Conservation (phyloP, 306 rosid species). For the Cicer yamashitae region DNA sequence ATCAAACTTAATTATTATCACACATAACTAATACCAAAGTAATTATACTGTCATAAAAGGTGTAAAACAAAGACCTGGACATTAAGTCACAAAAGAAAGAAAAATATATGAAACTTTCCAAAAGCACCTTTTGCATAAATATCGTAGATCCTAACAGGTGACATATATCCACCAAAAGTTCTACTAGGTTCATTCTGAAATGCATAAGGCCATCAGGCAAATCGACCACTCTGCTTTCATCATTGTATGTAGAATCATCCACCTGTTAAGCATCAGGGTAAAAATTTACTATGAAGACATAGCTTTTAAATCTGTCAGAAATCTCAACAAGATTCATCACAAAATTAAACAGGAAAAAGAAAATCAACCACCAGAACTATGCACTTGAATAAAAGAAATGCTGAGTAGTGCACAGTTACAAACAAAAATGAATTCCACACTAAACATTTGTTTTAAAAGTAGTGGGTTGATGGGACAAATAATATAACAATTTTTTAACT, state of each 20-base stretch:
- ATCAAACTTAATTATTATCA: constrained; percentile 30
- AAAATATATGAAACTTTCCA: constrained; percentile 27
- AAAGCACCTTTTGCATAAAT: constrained; percentile 79
- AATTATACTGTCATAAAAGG: constrained; percentile 35
- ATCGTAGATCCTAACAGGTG: constrained; percentile 79
- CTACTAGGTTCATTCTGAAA: constrained; percentile 85
- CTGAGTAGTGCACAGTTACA: constrained; percentile 1
- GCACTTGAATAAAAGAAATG: constrained; percentile 21
- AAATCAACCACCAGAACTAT: constrained; percentile 15
- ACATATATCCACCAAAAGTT: constrained; percentile 92
- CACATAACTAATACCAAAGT: constrained; percentile 12
- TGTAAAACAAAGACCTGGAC: constrained; percentile 22
- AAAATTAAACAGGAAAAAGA: constrained; percentile 21
- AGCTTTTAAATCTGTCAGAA: constrained; percentile 11
- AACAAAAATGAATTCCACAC: constrained; percentile 17
- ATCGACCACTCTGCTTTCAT: constrained; percentile 73
- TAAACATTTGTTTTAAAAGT: constrained; percentile 23
- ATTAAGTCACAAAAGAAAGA: constrained; percentile 18
- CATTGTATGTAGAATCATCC: constrained; percentile 68
- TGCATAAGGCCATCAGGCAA: constrained; percentile 89
- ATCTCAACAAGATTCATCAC: constrained; percentile 27
- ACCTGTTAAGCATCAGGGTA: constrained; percentile 62
- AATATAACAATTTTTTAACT: constrained; percentile 30
- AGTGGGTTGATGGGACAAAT: constrained; percentile 32
- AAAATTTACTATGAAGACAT: constrained; percentile 30